Base-by-base conservation (phyloP, 345 rosid species). In the Erodium maritimum region DNA sequence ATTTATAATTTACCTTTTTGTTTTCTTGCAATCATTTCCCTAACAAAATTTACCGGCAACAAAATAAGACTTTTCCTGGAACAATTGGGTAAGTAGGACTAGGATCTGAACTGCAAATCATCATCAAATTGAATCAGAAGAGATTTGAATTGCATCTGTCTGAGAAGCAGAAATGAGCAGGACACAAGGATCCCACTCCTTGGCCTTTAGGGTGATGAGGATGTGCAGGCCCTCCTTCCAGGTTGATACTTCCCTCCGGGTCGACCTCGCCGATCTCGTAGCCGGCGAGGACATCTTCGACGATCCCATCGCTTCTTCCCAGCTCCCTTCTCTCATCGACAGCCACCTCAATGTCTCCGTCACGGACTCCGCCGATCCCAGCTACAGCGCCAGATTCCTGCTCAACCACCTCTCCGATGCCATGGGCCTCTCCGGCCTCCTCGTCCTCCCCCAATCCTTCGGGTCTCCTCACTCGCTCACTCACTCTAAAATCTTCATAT, bases 191-290 rank as follows among this genome's bases (percentile, higher is more conserved):
- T 77, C 91, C 22, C 99, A 90, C 81, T 89, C 96, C 19, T 84
- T 93, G 33, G 99, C 99, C 61, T 93, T 87, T 71, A 72, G 99
- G 66, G 97, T 93, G 71, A 87, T 93, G 99, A 75, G 99, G 65
- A 77, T 90, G 5, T 93, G 99, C 81, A 79, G 80, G 64, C 99
- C 99, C 0, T 83, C 97, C 0, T 73, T 87, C 77, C 90, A 83
- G 74, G 95, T 83, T 42, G 95, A 85, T 11, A 82, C 91, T 50
- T 94, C 91, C 5, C 86, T 93, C 74, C 90, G 71, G 29, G 62
- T 87, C 17, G 95, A 93, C 76, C 94, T 95, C 24, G 51, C 79
- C 73, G 97, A 93, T 71, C 94, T 93, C 57, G 75, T 89, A 73
- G 71, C 76, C 81, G 99, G 99, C 58, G 97, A 93, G 61, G 99